Conservation (phyloP, 2,329 filamentous ascomycete species). For the Aotearoamyces nothofagi region DNA sequence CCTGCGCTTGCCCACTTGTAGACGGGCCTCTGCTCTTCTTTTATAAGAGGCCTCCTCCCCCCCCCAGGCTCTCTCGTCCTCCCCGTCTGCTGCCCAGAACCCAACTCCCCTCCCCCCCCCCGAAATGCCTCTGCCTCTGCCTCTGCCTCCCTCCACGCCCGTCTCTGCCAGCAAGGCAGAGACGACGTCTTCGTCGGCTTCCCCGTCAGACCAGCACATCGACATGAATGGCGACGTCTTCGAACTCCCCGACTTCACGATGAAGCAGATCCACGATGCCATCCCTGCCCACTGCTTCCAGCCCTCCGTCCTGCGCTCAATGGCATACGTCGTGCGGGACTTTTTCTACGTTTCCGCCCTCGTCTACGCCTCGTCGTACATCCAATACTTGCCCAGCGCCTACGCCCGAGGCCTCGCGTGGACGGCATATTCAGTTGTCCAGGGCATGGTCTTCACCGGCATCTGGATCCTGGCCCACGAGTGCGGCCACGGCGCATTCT, state of each 20-base stretch:
- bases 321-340: slow-evolving; percentile 41
- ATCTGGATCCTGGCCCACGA: slow-evolving; percentile 61
- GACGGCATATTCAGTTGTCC: slow-evolving; percentile 43
- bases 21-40: too few relatives aligned
- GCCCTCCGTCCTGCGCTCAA: slow-evolving; percentile 33
- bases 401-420: slow-evolving; percentile 32
- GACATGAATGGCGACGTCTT: slow-evolving; percentile 7
- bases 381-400: slow-evolving; percentile 31
- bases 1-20: too few relatives aligned
- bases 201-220: too few relatives aligned
- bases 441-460: slow-evolving; percentile 51
- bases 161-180: too few relatives aligned
- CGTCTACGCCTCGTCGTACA: slow-evolving; percentile 35
- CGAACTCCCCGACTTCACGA: slow-evolving; percentile 15
- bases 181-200: too few relatives aligned
- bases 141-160: too few relatives aligned
- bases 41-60: too few relatives aligned
- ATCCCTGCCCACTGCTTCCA: slow-evolving; percentile 49
- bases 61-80: too few relatives aligned
- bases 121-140: too few relatives aligned
- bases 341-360: slow-evolving; percentile 31
- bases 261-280: slow-evolving; percentile 22
- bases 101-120: too few relatives aligned
- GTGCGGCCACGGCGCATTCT: slow-evolving; percentile 55
- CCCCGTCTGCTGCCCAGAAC: too few relatives aligned